phyloP scores from a whole-genome alignment of 352 stramenopile species.

The Thalassiosira livingstoniorum region DNA sequence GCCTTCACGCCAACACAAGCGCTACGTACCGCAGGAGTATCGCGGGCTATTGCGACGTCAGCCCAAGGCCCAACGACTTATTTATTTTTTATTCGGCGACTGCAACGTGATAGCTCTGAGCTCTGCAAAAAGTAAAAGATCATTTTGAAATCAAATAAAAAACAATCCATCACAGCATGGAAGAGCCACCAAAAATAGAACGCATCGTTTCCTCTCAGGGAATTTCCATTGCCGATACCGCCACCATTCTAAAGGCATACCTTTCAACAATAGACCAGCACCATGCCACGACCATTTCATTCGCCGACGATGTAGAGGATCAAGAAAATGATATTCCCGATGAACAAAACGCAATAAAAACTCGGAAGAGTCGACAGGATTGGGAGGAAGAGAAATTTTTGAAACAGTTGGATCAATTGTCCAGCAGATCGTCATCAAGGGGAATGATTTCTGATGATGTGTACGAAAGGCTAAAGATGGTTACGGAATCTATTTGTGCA shows the following conservation, averaged over 20 bases:
- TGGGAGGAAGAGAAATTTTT: conserved; percentile 46
- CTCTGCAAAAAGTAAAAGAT: too few relatives aligned
- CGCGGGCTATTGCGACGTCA: too few relatives aligned
- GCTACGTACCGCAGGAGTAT: too few relatives aligned
- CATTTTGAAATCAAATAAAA: too few relatives aligned
- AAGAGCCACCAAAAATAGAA: conserved; percentile 61
- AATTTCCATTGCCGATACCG: conserved; percentile 49
- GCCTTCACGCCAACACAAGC: too few relatives aligned
- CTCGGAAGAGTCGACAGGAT: conserved; percentile 39
- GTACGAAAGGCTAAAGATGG: conserved; percentile 52
- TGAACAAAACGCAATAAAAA: conserved; percentile 30
- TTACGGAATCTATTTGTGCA: conserved; percentile 40
- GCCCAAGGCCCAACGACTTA: too few relatives aligned
- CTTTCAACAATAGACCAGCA: conserved; percentile 31
- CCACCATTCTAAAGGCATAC: conserved; percentile 41
- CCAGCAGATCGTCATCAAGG: neutral
- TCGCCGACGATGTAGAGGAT: neutral
- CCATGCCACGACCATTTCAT: neutral
- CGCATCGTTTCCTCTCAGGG: conserved; percentile 46
- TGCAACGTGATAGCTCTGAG: too few relatives aligned
- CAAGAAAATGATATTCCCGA: neutral
- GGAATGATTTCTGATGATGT: conserved; percentile 49
- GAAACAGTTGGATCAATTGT: conserved; percentile 42
- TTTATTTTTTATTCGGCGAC: too few relatives aligned
- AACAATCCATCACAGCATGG: too few relatives aligned